Percentiles rank a stretch among this genome's conserved stretches.
phyloP scores from a whole-genome alignment of 306 rosid species.

The Boehmeria nivea region DNA sequence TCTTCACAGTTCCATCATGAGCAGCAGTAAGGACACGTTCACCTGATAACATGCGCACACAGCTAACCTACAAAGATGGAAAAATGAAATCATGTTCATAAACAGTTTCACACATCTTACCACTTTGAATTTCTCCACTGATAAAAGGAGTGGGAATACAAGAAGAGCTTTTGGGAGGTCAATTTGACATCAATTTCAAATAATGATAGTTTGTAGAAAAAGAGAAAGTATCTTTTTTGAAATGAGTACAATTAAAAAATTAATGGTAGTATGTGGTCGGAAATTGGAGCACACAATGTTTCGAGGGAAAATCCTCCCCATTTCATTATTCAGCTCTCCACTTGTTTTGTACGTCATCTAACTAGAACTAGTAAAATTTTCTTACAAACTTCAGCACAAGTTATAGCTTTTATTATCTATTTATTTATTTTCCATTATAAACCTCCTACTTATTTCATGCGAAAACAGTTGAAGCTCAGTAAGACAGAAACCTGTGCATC shows the following conservation, averaged over 20 bases:
- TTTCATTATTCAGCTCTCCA: neutral
- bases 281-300: neutral
- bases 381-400: no score
- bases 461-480: neutral
- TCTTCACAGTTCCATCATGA: conserved; percentile 95
- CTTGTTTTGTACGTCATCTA: neutral
- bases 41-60: conserved; percentile 93
- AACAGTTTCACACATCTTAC: conserved; percentile 14
- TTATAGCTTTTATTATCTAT: neutral
- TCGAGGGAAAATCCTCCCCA: no score
- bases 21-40: conserved; percentile 96
- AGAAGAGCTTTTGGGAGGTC: neutral
- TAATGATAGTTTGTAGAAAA: no score
- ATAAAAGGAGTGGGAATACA: neutral
- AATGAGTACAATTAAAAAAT: no score
- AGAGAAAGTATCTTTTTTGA: no score
- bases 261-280: no score
- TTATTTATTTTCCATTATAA: neutral
- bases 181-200: neutral
- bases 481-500: conserved; percentile 67
- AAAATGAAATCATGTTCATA: conserved; percentile 22
- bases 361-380: neutral
- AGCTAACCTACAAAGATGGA: conserved; percentile 66
- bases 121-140: conserved; percentile 13
- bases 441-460: neutral